Percentiles rank a stretch among this genome's conserved stretches.
Evolutionary conservation across 2,329 filamentous ascomycete genomes (phyloP).

Genomic region (Cercospora beticola): DNA sequence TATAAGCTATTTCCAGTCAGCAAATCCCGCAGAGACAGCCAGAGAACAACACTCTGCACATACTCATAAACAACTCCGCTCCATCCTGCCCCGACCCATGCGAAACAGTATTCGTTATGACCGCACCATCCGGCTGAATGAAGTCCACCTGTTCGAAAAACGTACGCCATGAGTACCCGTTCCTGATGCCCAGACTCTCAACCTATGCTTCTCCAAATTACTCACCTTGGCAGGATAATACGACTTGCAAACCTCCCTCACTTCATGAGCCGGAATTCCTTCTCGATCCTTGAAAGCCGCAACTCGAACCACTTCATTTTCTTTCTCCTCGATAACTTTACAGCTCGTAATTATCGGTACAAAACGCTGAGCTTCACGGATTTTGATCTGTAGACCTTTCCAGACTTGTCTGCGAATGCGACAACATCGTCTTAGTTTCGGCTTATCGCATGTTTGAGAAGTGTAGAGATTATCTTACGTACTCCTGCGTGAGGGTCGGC

Average conservation of each 20-base stretch:
- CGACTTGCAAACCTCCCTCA: conserved; percentile 43
- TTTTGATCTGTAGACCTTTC: conserved; percentile 49
- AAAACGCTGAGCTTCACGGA: conserved; percentile 48
- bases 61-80: conserved; percentile 43
- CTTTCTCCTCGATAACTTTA: conserved; percentile 43
- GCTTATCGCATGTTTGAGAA: not conserved
- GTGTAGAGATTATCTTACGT: not conserved
- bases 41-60: not conserved
- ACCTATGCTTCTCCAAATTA: not conserved
- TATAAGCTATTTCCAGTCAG: conserved; percentile 36
- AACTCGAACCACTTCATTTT: conserved; percentile 37
- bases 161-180: not conserved
- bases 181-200: not conserved
- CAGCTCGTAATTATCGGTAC: conserved; percentile 46
- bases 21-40: not conserved
- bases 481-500: conserved; percentile 39
- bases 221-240: conserved; percentile 44
- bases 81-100: conserved; percentile 39
- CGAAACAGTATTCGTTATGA: conserved; percentile 48
- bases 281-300: conserved; percentile 43
- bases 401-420: conserved; percentile 38
- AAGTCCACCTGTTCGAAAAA: conserved; percentile 45
- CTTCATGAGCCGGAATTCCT: conserved; percentile 31
- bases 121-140: conserved; percentile 44
- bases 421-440: not conserved